phyloP scores from a whole-genome alignment of 2,329 filamentous ascomycete species.

The Arthrobotrys entomopaga region DNA sequence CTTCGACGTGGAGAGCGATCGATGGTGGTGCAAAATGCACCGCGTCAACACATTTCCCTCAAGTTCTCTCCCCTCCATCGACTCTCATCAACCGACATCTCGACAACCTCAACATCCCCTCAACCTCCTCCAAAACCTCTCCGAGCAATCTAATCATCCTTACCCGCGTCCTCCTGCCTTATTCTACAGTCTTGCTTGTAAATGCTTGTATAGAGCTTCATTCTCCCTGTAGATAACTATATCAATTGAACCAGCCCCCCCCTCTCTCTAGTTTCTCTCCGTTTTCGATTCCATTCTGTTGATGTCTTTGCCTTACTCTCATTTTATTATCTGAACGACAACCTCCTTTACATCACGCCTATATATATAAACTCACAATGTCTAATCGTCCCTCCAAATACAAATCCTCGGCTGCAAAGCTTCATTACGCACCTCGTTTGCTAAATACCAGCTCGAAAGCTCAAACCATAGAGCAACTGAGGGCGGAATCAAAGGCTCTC shows the following conservation, averaged over 20 bases:
- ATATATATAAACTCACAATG: conserved; percentile 2
- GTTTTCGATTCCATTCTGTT: background rate
- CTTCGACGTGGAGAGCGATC: background rate
- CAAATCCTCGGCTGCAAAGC: background rate
- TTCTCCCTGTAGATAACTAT: conserved; percentile 7
- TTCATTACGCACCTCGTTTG: background rate
- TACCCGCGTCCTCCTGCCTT: background rate
- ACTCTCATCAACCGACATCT: background rate
- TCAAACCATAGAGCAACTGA: conserved; percentile 7
- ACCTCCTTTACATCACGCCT: background rate
- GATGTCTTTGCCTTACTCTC: background rate
- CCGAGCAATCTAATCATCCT: conserved; percentile 3
- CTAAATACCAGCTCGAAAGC: background rate
- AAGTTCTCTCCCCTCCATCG: background rate
- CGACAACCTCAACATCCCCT: background rate
- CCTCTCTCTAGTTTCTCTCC: background rate
- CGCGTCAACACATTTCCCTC: conserved; percentile 18
- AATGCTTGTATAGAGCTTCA: background rate
- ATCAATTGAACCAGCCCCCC: conserved; percentile 3
- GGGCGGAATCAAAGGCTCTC: conserved; percentile 10
- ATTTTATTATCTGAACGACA: background rate
- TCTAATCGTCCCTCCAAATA: background rate
- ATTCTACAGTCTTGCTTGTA: background rate
- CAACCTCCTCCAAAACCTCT: background rate
- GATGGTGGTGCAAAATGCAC: conserved; percentile 11